Percentiles rank a stretch among this genome's conserved stretches.
Evolutionary conservation across 23 red algal species (phyloP).

Genomic region (Gracilaria vermiculophylla): DNA sequence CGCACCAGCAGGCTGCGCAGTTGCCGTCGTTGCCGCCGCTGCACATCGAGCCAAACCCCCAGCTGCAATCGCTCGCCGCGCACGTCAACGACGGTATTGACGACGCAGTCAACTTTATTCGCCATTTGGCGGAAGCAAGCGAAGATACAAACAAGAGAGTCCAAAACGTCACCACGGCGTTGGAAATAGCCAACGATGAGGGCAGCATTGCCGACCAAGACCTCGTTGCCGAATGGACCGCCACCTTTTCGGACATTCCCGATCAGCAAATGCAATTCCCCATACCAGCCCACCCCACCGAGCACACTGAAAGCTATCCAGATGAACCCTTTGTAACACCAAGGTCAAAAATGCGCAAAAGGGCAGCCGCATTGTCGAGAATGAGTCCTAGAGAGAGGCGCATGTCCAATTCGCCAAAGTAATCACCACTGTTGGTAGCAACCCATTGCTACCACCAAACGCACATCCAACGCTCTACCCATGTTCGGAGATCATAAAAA

Average conservation of each 20-base stretch:
- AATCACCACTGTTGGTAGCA: neutral
- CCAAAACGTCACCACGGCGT: constrained; percentile 9
- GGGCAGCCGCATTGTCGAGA: neutral
- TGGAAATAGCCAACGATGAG: neutral
- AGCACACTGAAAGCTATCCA: constrained; percentile 10
- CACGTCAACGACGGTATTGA: neutral
- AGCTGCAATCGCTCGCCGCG: constrained; percentile 1
- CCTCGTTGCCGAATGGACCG: constrained; percentile 38
- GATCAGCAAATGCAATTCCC: neutral
- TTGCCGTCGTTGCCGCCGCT: neutral
- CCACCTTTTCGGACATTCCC: constrained; percentile 10
- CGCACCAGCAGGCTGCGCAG: neutral
- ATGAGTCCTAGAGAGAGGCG: neutral
- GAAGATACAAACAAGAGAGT: constrained; percentile 10
- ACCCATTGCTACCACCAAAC: neutral
- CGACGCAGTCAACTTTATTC: constrained; percentile 7
- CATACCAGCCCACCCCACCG: neutral
- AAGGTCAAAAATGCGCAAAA: constrained; percentile 46
- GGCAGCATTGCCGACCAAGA: neutral
- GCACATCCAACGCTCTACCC: neutral
- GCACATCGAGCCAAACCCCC: neutral
- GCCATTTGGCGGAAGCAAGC: neutral
- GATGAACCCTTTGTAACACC: constrained; percentile 33
- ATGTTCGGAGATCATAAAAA: neutral
- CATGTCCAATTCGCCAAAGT: neutral